These are phyloP conservation scores for Cnidoscolus chayamansa DNA, from an alignment of 441 rosid species.

Conservation along the genomic window DNA sequence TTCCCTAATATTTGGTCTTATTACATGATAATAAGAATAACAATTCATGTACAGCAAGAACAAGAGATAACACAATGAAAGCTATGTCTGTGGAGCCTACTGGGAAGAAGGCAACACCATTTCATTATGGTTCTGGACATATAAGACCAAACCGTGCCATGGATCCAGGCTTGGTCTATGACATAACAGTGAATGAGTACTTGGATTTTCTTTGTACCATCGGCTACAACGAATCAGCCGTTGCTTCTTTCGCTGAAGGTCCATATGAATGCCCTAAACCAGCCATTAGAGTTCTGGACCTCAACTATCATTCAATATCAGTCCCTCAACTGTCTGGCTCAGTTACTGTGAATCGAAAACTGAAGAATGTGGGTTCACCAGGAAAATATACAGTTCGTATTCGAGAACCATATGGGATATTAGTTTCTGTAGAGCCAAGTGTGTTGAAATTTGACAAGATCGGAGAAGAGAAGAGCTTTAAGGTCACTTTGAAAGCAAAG, in stretches of 20 bases:
- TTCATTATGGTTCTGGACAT: slow-evolving; percentile 59
- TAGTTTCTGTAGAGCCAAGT: slow-evolving; percentile 37
- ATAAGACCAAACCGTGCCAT: slow-evolving; percentile 59
- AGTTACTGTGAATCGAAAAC: slow-evolving; percentile 33
- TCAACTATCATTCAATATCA: slow-evolving; percentile 59
- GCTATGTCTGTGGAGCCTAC: slow-evolving; percentile 30
- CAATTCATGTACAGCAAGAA: slow-evolving; percentile 25
- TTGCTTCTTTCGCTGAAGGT: slow-evolving; percentile 28
- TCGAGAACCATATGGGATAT: slow-evolving; percentile 39
- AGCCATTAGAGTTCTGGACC: slow-evolving; percentile 24
- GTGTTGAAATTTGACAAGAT: slow-evolving; percentile 29
- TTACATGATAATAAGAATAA: too few relatives aligned
- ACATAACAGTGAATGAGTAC: slow-evolving; percentile 42
- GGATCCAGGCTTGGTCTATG: slow-evolving; percentile 63
- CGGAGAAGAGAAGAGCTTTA: slow-evolving; percentile 47
- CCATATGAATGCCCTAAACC: slow-evolving; percentile 33
- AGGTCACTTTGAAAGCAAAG: slow-evolving; percentile 33
- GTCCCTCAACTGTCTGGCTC: slow-evolving; percentile 32
- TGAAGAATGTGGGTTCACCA: slow-evolving; percentile 49
- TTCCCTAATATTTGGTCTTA: too few relatives aligned
- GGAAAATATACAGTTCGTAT: slow-evolving; percentile 33
- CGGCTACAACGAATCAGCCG: slow-evolving; percentile 44
- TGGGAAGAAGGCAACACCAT: slow-evolving; percentile 48
- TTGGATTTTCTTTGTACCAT: slow-evolving; percentile 48
- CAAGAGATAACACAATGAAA: slow-evolving; percentile 44